Evolutionary conservation across 768 basidiomycete genomes (phyloP).

Genomic region (Amanita jacksonii): DNA sequence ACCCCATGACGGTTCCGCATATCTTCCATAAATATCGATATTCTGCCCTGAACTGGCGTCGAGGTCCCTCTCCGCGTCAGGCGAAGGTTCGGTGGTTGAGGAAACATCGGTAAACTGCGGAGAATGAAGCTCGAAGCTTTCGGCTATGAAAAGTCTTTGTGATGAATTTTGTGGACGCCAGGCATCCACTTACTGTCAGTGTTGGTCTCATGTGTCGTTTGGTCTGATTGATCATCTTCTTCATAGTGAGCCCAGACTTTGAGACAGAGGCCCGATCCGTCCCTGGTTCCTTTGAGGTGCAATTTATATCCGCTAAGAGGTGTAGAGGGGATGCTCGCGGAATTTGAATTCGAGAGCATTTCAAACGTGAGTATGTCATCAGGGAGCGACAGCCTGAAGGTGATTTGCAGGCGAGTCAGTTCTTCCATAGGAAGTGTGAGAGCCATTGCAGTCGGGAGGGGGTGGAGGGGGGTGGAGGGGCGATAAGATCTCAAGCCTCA

Average conservation of each 20-base stretch:
- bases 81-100: neutral
- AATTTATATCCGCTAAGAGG: conserved; percentile 6
- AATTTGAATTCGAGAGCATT: conserved; percentile 5
- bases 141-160: neutral
- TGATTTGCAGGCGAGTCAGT: conserved; percentile 6
- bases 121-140: neutral
- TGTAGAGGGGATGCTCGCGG: neutral
- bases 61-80: neutral
- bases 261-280: conserved; percentile 7
- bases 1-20: neutral
- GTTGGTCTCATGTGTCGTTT: neutral
- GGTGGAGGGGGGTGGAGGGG: neutral
- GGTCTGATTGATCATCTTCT: neutral
- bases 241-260: conserved; percentile 9
- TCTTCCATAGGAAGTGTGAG: conserved; percentile 10
- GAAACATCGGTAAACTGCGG: neutral
- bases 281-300: conserved; percentile 8
- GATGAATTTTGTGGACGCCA: neutral
- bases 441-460: conserved; percentile 4
- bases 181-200: neutral
- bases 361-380: conserved; percentile 9
- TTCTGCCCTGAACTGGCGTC: neutral
- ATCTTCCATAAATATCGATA: neutral
- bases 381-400: conserved; percentile 7
- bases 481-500: neutral